Base-by-base conservation (phyloP, 78 protist genomes). In the Capsaspora owczarzaki region DNA sequence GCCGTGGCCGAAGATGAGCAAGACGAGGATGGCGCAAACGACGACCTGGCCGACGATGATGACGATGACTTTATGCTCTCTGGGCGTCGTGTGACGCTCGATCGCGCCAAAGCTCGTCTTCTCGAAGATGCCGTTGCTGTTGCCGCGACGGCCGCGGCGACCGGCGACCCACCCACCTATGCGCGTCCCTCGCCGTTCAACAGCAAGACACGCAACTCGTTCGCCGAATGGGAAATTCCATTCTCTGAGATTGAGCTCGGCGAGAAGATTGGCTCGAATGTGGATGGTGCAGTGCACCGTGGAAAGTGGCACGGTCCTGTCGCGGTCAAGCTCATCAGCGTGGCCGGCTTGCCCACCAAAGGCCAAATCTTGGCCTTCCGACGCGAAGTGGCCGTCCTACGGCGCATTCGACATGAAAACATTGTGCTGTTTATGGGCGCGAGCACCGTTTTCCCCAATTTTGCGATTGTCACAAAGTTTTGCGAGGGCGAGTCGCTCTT, bases 351-450 rank as follows among this genome's bases (percentile, higher is more conserved):
- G n/a, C 80, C 80, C 23, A 42, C 85, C 5, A 44, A 37, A 4
- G 63, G 63, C 12, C 79, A 72, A 25, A 63, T 82, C 33, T 4
- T 14, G 25, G 46, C 22, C 22, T 82, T 82, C 79, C 4, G 75
- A 22, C n/a, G 72, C 51, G 85, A 82, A 33, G 79, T 71, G 29
- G 77, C 60, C 42, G 75, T 82, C 20, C 40, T 82, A 27, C 19
- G 69, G 31, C n/a, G 56, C 56, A 23, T 38, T 5, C 76, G 85
- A 20, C 85, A 82, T 25, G 80, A 82, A n/a, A 82, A 82, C 42
- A 61, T 82, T 16, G 44, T 82, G 35, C 31, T 82, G 85, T 82
- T 82, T 49, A 82, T 82, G 85, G 85, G 85, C 29, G 85, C 85
- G 12, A 72, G 70, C 40, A 69, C 85, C n/a, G 27, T n/a, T 5